Percentiles rank a stretch among this genome's conserved stretches.
phyloP scores from a whole-genome alignment of 345 rosid genomes.

The Eucalyptus paniculata region DNA sequence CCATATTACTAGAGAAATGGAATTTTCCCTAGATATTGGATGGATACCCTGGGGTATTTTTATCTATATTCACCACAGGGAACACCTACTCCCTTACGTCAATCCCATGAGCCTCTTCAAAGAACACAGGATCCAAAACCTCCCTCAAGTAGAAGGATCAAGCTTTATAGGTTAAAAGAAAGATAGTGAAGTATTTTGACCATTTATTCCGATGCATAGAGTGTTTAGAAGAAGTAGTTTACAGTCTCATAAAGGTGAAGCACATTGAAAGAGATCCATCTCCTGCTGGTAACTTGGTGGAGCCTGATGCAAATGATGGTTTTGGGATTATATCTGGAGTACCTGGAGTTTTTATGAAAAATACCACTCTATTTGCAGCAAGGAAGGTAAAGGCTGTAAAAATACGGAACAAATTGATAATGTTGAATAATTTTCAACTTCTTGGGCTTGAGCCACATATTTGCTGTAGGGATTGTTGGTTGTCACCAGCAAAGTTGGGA shows the following conservation, averaged over 20 bases:
- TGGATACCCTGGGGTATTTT: background rate
- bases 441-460: background rate
- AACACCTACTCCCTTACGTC: background rate
- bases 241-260: background rate
- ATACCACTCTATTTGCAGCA: background rate
- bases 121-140: background rate
- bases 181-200: background rate
- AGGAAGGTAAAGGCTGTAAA: background rate
- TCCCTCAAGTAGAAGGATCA: background rate
- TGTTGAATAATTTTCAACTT: background rate
- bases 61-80: background rate
- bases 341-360: background rate
- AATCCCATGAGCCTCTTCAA: background rate
- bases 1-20: background rate
- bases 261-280: background rate
- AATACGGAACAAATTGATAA: background rate
- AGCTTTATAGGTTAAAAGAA: background rate
- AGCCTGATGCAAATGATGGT: background rate
- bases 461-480: background rate
- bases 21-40: background rate
- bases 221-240: background rate
- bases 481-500: background rate
- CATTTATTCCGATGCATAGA: background rate
- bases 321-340: background rate
- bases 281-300: background rate